Evolutionary conservation across 2,329 filamentous ascomycete genomes (phyloP).

Genomic region (Graphiopsis chlorocephala): DNA sequence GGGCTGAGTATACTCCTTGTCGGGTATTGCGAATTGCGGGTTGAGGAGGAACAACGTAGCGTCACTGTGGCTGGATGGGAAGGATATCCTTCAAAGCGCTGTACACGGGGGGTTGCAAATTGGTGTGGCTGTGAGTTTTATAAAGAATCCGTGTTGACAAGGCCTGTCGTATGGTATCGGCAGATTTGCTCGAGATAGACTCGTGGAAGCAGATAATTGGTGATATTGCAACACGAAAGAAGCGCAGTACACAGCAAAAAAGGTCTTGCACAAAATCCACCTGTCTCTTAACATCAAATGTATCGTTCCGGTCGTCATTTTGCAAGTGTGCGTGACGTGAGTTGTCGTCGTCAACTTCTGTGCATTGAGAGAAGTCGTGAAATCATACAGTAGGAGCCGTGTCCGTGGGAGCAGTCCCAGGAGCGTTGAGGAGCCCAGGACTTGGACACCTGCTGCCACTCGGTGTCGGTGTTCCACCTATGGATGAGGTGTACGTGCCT

Average conservation of each 20-base stretch:
- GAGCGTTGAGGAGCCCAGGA: background rate
- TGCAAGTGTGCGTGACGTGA: background rate
- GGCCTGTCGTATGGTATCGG: too few species aligned
- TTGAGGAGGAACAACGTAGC: too few species aligned
- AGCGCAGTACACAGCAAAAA: background rate
- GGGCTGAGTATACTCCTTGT: too few species aligned
- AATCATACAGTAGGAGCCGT: background rate
- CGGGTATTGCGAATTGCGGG: too few species aligned
- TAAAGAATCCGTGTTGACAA: too few species aligned
- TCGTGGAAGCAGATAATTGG: background rate
- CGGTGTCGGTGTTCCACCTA: background rate
- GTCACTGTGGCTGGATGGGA: too few species aligned
- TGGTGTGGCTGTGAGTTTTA: background rate
- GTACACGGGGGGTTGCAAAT: too few species aligned
- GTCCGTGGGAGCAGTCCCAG: background rate
- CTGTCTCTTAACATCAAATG: background rate
- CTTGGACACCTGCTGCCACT: background rate
- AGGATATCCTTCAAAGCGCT: too few species aligned
- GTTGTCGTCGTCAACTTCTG: background rate
- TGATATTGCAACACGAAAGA: background rate
- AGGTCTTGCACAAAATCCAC: background rate
- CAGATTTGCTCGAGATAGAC: background rate
- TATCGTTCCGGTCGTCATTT: background rate
- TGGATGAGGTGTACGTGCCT: background rate
- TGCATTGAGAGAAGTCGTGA: background rate